A percentile compares a stretch with the other conserved stretches of the same genome.
Conservation (phyloP, 2,329 filamentous ascomycete genomes). For the Gremmenia infestans region DNA sequence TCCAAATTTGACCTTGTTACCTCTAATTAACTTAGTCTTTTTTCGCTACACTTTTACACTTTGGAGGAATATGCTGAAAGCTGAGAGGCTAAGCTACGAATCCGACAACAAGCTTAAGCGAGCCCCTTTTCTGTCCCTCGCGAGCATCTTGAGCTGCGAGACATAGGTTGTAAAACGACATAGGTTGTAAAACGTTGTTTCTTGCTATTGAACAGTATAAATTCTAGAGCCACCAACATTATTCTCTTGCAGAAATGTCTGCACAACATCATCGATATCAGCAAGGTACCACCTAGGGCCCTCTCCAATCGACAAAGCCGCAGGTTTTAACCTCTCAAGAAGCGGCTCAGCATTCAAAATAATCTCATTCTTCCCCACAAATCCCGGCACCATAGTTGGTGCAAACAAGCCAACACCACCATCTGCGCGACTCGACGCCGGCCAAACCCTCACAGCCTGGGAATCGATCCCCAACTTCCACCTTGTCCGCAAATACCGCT, state of each 20-base stretch:
- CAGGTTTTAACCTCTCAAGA: slow-evolving; percentile 8
- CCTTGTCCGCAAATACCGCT: slow-evolving; percentile 10
- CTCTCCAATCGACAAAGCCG: slow-evolving; percentile 11
- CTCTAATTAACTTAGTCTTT: too few species aligned
- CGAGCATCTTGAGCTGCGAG: too few species aligned
- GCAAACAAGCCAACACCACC: slow-evolving; percentile 3
- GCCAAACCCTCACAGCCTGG: slow-evolving; percentile 2
- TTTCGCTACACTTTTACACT: too few species aligned
- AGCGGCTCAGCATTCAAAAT: slow-evolving; percentile 6
- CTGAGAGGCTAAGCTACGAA: too few species aligned
- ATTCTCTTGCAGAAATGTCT: slow-evolving; percentile 6
- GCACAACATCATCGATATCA: slow-evolving; percentile 8
- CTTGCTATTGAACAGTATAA: too few species aligned
- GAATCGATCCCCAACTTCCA: slow-evolving; percentile 14
- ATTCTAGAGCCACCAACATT: background rate
- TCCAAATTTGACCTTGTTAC: too few species aligned
- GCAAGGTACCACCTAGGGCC: slow-evolving; percentile 14
- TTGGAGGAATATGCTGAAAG: too few species aligned
- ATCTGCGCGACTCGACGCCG: background rate
- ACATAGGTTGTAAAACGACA: too few species aligned
- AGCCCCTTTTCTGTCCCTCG: too few species aligned
- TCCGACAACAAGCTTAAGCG: too few species aligned
- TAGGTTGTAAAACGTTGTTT: too few species aligned
- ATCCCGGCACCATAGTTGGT: slow-evolving; percentile 15
- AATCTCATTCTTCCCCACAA: background rate